Base-by-base conservation (phyloP, 176 grass and related monocot genomes). In the Lolium rigidum region DNA sequence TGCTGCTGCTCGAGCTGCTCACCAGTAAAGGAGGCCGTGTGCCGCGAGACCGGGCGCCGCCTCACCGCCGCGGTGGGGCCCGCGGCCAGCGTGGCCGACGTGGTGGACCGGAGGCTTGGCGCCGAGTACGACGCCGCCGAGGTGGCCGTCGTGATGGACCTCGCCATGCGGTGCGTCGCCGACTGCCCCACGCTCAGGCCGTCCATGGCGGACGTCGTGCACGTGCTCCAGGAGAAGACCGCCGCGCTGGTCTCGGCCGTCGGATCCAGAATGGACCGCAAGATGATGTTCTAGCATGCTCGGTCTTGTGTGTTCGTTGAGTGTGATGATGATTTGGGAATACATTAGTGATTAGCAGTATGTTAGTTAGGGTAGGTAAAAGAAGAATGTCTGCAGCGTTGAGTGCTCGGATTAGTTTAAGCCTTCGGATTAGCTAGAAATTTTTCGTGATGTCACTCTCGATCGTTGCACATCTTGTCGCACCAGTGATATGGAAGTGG, bases 1-100 rank as follows among this genome's bases (percentile, higher is more conserved):
- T 98, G 74, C 96, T 98, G n/a, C 81, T 98, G 59, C 84, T 98
- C 51, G 93, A 98, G 81, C 86, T 95, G 68, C 48, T 98, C 3
- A 94, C 93, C 93, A 1, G 96, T 93, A 8, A 43, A 43, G 54
- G 86, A 94, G 81, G 96, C 96, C 59, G 86, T 89, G 24, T 90
- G 92, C 84, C 60, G 87, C 47, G 91, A 90, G 35, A 90, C 83
- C 1, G 92, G 91, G 0, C 64, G 80, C 70, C 78, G 89, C 12
- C 89, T 98, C 71, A 86, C 92, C 7, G 91, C 89, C 3, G 75
- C 22, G 8, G 62, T 93, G 65, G 80, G 82, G 4, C 89, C 91
- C 0, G 47, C 35, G 17, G n/a, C 93, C 65, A 13, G 2, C 18
- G 15, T 84, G 38, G 16, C 61, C 15, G 83, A 86, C 28, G 88